A percentile compares a stretch with the other conserved stretches of the same genome.
These are phyloP conservation scores for Fusarium palustre DNA, from an alignment of 2,329 filamentous ascomycete species.

Conservation along the genomic window DNA sequence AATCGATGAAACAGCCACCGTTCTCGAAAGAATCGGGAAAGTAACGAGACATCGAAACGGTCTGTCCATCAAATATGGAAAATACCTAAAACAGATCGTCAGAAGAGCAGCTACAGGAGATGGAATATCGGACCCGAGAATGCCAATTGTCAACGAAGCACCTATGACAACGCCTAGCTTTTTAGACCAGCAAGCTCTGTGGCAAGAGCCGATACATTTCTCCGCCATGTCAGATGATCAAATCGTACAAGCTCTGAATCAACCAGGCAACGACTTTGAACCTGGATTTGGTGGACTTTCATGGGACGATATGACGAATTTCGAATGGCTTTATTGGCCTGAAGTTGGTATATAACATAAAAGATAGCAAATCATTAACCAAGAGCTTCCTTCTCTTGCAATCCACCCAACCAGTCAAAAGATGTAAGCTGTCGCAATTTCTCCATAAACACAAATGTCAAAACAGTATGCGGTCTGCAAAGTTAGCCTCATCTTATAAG, in stretches of 20 bases:
- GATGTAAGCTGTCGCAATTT: conserved; percentile 53
- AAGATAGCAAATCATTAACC: conserved; percentile 12
- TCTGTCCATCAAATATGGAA: conserved; percentile 66
- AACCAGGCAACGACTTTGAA: conserved; percentile 70
- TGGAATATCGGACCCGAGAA: conserved; percentile 29
- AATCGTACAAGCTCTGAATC: conserved; percentile 73
- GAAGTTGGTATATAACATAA: conserved; percentile 54
- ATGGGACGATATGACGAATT: conserved; percentile 69
- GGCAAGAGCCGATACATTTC: conserved; percentile 69
- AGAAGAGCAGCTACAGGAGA: conserved; percentile 51
- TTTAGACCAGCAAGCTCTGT: conserved; percentile 51
- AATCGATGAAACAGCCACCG: conserved; percentile 75
- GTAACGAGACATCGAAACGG: conserved; percentile 75
- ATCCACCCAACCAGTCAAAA: conserved; percentile 37
- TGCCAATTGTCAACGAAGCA: conserved; percentile 28
- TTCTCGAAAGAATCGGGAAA: conserved; percentile 75
- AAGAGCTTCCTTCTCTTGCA: conserved; percentile 22
- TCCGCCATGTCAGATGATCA: conserved; percentile 78
- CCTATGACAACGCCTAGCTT: conserved; percentile 45
- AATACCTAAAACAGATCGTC: conserved; percentile 59
- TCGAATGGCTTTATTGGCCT: conserved; percentile 68
- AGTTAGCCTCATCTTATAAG: conserved; percentile 3
- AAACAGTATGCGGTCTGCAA: conserved; percentile 57
- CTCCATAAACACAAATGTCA: conserved; percentile 61
- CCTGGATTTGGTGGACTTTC: conserved; percentile 66